These are phyloP conservation scores for Krasilnikovozyma curviuscula DNA, from an alignment of 768 basidiomycete genomes.

Conservation along the genomic window DNA sequence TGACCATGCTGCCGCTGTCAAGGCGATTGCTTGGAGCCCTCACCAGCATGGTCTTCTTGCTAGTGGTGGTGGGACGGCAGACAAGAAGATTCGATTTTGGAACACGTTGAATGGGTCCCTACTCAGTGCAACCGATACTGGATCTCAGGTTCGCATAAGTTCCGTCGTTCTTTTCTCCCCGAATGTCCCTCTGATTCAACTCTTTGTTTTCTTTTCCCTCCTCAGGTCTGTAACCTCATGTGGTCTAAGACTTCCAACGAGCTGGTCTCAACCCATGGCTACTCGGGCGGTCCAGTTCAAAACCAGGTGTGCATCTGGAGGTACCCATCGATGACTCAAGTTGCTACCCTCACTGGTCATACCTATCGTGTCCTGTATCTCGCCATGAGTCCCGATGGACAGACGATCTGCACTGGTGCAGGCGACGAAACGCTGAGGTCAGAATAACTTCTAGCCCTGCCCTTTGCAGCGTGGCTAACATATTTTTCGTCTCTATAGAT, in stretches of 20 bases:
- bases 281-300: constrained; percentile 77
- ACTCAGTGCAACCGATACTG: constrained; percentile 77
- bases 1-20: constrained; percentile 91
- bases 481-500: constrained; percentile 21
- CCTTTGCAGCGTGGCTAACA: neutral
- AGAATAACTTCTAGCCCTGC: neutral
- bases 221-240: constrained; percentile 84
- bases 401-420: constrained; percentile 87
- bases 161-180: neutral
- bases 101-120: constrained; percentile 71
- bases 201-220: neutral
- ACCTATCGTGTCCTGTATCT: constrained; percentile 61
- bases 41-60: constrained; percentile 79
- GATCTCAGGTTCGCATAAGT: constrained; percentile 57
- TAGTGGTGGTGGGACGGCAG: constrained; percentile 94
- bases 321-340: constrained; percentile 82
- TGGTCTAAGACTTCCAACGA: constrained; percentile 94
- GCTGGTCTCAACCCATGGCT: constrained; percentile 93
- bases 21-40: constrained; percentile 95
- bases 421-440: constrained; percentile 79
- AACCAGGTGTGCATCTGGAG: constrained; percentile 58
- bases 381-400: constrained; percentile 12
- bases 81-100: constrained; percentile 96
- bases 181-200: neutral
- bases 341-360: constrained; percentile 83